phyloP scores from a whole-genome alignment of 345 rosid genomes.

The Bruguiera gymnorhiza region DNA sequence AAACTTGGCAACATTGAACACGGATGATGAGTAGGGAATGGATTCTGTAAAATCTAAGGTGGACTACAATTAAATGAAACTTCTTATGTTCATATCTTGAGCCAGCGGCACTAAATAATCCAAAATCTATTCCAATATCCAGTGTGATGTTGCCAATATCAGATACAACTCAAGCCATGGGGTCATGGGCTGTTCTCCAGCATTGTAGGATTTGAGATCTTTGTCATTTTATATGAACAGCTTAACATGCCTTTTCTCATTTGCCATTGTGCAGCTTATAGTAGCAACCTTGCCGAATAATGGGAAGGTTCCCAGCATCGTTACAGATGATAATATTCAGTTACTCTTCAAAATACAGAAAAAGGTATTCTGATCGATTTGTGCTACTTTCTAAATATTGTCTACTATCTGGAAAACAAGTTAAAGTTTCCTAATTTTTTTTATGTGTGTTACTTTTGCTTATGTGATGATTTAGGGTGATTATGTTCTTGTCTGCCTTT shows the following conservation, averaged over 20 bases:
- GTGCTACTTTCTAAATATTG: background rate
- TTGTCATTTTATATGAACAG: background rate
- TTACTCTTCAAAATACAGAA: slow-evolving; percentile 26
- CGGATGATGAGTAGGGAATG: too few relatives aligned
- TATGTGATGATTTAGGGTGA: background rate
- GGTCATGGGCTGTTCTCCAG: background rate
- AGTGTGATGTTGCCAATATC: too few relatives aligned
- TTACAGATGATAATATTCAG: slow-evolving; percentile 24
- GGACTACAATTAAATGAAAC: too few relatives aligned
- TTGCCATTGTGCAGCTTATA: slow-evolving; percentile 18
- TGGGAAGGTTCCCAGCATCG: slow-evolving; percentile 13
- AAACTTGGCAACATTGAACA: too few relatives aligned
- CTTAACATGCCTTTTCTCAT: background rate
- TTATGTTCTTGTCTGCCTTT: background rate
- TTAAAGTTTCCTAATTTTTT: background rate
- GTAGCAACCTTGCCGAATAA: slow-evolving; percentile 19
- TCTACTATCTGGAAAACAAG: background rate
- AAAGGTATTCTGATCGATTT: slow-evolving; percentile 10
- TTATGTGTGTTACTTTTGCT: background rate
- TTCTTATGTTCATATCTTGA: too few relatives aligned
- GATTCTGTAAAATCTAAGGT: too few relatives aligned
- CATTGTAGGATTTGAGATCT: background rate
- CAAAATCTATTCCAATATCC: too few relatives aligned
- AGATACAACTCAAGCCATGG: too few relatives aligned
- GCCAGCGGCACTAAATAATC: too few relatives aligned